Evolutionary conservation across 192 early-diverging fungal genomes (phyloP).

Genomic region (Geranomyces michiganensis): DNA sequence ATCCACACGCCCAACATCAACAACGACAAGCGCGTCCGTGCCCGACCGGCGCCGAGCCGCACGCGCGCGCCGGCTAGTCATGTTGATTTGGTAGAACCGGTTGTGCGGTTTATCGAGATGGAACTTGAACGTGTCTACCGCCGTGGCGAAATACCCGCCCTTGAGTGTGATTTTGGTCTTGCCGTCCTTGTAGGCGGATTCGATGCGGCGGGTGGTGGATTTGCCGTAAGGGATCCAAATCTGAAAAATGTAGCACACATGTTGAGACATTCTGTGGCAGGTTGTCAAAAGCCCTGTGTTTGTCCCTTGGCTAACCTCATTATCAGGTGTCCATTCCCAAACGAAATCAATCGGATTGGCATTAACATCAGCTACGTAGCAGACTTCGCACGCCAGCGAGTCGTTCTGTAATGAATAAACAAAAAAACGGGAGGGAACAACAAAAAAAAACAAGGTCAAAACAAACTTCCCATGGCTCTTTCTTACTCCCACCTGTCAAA

Average conservation of each 20-base stretch:
- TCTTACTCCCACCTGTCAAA: too few species aligned
- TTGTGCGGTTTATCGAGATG: background rate
- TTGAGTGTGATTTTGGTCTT: background rate
- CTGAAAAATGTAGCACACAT: background rate
- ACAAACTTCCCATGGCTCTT: too few species aligned
- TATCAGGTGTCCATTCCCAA: conserved; percentile 12
- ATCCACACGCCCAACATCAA: background rate
- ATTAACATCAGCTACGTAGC: background rate
- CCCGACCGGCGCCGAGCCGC: conserved; percentile 1
- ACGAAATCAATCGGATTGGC: background rate
- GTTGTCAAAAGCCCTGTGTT: too few species aligned
- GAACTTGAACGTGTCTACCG: background rate
- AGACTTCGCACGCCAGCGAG: conserved; percentile 5
- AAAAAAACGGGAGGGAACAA: too few species aligned
- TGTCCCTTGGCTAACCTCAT: background rate
- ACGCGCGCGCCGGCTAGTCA: background rate
- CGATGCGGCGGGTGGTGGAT: background rate
- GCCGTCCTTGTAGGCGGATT: background rate
- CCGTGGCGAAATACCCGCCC: background rate
- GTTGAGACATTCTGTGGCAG: too few species aligned
- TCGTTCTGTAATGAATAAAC: too few species aligned
- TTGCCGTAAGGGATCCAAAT: conserved; percentile 12
- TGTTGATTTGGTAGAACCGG: background rate
- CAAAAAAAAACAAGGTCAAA: background rate
- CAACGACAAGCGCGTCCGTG: background rate